Evolutionary conservation across 202 grass and related monocot genomes (phyloP).

Genomic region (Zizania palustris): DNA sequence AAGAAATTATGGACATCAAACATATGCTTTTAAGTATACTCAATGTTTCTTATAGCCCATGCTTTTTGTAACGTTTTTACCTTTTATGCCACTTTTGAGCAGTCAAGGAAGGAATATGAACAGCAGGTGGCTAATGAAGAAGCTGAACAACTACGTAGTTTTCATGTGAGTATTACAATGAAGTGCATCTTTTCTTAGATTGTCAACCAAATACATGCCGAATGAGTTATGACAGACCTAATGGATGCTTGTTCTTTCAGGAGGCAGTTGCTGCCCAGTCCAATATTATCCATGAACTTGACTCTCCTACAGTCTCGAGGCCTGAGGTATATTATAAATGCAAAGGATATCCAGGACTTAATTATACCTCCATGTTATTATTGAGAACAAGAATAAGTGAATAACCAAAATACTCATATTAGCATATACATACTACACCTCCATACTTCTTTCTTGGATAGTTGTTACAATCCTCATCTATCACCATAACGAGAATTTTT

Average conservation of each 20-base stretch:
- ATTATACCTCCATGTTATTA: not conserved
- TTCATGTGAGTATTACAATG: constrained; percentile 63
- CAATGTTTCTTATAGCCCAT: not conserved
- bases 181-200: constrained; percentile 3
- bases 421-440: not conserved
- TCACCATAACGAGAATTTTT: constrained; percentile 1
- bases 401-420: not conserved
- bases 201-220: not conserved
- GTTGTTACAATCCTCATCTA: not conserved
- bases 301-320: constrained; percentile 48
- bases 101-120: constrained; percentile 89
- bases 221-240: constrained; percentile 26
- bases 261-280: constrained; percentile 80
- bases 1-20: constrained; percentile 3
- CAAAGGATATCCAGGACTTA: constrained; percentile 7
- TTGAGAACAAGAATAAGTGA: constrained; percentile 2
- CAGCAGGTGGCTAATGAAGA: constrained; percentile 87
- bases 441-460: not conserved
- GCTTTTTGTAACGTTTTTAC: constrained; percentile 21
- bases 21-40: constrained; percentile 7
- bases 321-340: constrained; percentile 55
- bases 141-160: constrained; percentile 79
- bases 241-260: constrained; percentile 52
- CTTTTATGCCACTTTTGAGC: constrained; percentile 29
- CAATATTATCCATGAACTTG: constrained; percentile 62